These are phyloP conservation scores for Leccinum disarticulatum DNA, from an alignment of 768 basidiomycete species.

Conservation along the genomic window DNA sequence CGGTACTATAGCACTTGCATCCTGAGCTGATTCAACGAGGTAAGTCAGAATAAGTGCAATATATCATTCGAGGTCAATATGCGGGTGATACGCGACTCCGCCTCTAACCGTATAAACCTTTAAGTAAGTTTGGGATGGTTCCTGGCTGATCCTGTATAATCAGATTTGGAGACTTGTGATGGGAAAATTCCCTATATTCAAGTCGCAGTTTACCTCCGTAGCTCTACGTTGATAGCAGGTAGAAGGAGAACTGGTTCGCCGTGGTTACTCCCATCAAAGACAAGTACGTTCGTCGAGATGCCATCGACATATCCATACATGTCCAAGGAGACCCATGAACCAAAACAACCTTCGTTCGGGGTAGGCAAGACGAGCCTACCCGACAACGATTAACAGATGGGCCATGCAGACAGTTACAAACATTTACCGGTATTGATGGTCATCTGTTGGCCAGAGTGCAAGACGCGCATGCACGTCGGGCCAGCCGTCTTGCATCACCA, in stretches of 20 bases:
- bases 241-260: constrained; percentile 13
- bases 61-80: neutral
- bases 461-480: constrained; percentile 8
- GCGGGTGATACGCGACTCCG: too few relatives aligned
- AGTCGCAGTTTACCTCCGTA: constrained; percentile 9
- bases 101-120: neutral
- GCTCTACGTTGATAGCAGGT: constrained; percentile 11
- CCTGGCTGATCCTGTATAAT: neutral
- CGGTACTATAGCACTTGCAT: neutral
- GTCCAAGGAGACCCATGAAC: constrained; percentile 22
- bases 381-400: neutral
- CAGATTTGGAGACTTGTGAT: neutral
- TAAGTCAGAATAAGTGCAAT: neutral
- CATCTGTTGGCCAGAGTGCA: constrained; percentile 38
- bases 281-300: constrained; percentile 20
- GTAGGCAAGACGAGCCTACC: constrained; percentile 19
- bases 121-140: neutral
- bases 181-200: neutral
- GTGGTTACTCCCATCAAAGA: neutral
- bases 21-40: neutral
- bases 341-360: constrained; percentile 21
- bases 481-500: constrained; percentile 26
- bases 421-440: constrained; percentile 40
- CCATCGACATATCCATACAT: constrained; percentile 27
- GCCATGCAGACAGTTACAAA: neutral